Evolutionary conservation across 805 yeast genomes (phyloP), one percentile per base, ranked within the genome.

Genomic region (Yarrowia bubula): DNA sequence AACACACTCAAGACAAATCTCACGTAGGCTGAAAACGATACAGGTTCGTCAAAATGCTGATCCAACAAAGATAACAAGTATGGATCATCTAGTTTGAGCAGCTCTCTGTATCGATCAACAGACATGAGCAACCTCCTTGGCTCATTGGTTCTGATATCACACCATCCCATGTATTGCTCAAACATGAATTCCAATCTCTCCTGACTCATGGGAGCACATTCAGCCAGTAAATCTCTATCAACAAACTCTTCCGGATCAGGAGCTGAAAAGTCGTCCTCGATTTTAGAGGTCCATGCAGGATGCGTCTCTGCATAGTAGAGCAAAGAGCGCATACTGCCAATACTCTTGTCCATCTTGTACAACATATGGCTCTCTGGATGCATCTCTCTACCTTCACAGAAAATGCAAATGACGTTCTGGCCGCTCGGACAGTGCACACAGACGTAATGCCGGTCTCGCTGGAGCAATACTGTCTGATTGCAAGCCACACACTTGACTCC

Each of bases 311-410:
- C 64, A 13, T 43, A 43, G 42, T 58, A 58, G 11, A 58, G 11
- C 32, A 42, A 22, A 18, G 42, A 42, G 15, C 35, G 33, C 51
- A 43, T 43, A 15, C 64, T 58, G 17, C 64, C 67, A 8, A 66
- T 32, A 13, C 64, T 33, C 11, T 67, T 62, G 31, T 64, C 64
- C 33, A 72, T 64, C 39, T 71, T 70, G 68, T 70, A 71, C 14
- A 72, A 62, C 38, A 70, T 60, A 35, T 72, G 74, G 1, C 67
- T 50, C 17, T 64, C 61, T 11, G 65, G 65, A 53, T 72, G 74
- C 15, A 60, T 39, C 33, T 69, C 72, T 14, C 60, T 38, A 1
- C 68, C 66, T 67, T 79, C 81, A 69, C 82, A 79, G 3, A 68
- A 48, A 11, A 33, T 33, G 35, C 64, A 58, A 18, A 58, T 33